Evolutionary conservation across 1,139 yeast species (phyloP), one percentile per base, ranked within the genome.

Genomic region (Waltiozyma sp.): DNA sequence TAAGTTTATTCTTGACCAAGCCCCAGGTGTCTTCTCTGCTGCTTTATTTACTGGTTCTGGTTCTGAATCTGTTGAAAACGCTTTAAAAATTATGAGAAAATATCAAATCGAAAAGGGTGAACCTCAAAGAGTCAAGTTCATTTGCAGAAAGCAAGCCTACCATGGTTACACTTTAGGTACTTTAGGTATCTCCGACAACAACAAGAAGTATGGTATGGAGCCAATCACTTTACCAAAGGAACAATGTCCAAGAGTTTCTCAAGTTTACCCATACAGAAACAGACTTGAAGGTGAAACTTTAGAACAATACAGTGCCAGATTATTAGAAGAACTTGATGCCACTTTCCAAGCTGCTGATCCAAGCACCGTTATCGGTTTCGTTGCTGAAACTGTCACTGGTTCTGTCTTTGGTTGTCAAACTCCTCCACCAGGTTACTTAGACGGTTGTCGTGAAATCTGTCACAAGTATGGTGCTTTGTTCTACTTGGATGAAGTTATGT

Each of bases 401-500:
- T 70, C 79, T n/a, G 68, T 80, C 4, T 60, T 73, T 39, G 82
- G 81, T 41, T 73, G 80, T 44, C 65, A 69, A 41, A 66, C 72
- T 23, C 78, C 82, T 41, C 67, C 77, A 41, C 70, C 73, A 48
- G 77, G 78, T 28, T 77, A 77, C 56, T 61, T 77, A 48, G 68
- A 69, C 46, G 81, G 80, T 18, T 59, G 72, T 26, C 65, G 75
- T 49, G 69, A 62, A 33, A 55, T 77, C 33, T 72, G 79, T 55
- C 69, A 72, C 60, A 77, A 76, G 56, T 74, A 76, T 50, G 81
- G 77, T 47, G 69, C 75, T 40, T 55, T 77, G 40, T 64, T 77
- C 56, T 68, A 72, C 62, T 60, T 75, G 42, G 82, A 77, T 56
- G 82, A 77, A 61, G 80, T 76, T 40, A 76, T 77, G 81, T 75